phyloP scores from a whole-genome alignment of 73 alveolate genomes.

The Paramecium tetraurelia region DNA sequence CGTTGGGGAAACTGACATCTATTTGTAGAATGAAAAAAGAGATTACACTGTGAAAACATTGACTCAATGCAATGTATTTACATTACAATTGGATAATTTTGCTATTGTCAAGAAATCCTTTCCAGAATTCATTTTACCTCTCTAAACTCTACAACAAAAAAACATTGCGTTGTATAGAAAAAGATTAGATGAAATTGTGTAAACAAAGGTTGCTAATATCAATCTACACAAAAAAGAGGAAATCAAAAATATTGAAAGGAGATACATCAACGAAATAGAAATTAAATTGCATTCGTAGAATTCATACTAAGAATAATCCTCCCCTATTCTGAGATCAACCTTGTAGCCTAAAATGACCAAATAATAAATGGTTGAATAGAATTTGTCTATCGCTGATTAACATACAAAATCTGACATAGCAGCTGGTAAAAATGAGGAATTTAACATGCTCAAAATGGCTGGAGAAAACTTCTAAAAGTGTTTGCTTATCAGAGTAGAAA shows the following conservation, averaged over 20 bases:
- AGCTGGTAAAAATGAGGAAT: slow-evolving; percentile 29
- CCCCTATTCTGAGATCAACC: slow-evolving; percentile 4
- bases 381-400: not conserved
- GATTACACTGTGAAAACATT: slow-evolving; percentile 8
- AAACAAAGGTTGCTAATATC: not conserved
- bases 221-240: not conserved
- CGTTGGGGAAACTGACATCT: slow-evolving; percentile 21
- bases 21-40: not conserved
- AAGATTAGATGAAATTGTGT: not conserved
- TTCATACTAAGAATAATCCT: not conserved
- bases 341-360: not conserved
- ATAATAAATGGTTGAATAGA: slow-evolving; percentile 36
- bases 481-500: slow-evolving; percentile 37
- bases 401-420: not conserved
- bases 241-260: not conserved
- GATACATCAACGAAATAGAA: slow-evolving; percentile 32
- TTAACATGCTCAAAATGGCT: slow-evolving; percentile 37
- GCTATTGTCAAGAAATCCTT: not conserved
- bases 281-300: not conserved
- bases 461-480: slow-evolving; percentile 40
- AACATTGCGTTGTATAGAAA: not conserved
- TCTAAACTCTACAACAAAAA: not conserved
- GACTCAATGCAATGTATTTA: not conserved
- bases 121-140: slow-evolving; percentile 1
- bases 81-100: not conserved